phyloP scores from a whole-genome alignment of 805 yeast genomes.

The Teunomyces stri region DNA sequence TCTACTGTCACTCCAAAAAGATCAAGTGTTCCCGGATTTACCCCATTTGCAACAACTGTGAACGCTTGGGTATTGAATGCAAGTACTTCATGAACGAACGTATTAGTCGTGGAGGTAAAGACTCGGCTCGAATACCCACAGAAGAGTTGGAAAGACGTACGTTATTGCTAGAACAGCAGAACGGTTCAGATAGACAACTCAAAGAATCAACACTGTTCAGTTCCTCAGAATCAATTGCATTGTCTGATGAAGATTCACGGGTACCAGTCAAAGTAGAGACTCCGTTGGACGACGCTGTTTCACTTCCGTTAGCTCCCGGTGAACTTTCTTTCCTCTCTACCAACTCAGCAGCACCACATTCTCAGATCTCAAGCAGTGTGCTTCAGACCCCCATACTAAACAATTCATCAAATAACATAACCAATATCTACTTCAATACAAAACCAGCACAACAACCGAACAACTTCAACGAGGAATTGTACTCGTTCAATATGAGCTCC shows the following conservation, averaged over 20 bases:
- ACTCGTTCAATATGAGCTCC: conserved; percentile 33
- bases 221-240: neutral
- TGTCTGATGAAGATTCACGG: neutral
- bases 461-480: conserved; percentile 23
- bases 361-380: conserved; percentile 5
- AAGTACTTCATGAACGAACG: conserved; percentile 58
- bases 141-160: conserved; percentile 1
- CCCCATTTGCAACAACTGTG: conserved; percentile 58
- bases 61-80: conserved; percentile 46
- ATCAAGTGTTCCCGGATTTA: conserved; percentile 59
- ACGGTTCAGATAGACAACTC: too few species aligned
- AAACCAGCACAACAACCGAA: conserved; percentile 9
- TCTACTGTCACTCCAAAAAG: conserved; percentile 59
- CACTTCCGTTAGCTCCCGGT: neutral
- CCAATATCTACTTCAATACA: conserved; percentile 34
- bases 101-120: conserved; percentile 45
- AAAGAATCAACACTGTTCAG: neutral
- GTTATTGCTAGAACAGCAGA: too few species aligned
- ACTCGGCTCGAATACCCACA: conserved; percentile 8
- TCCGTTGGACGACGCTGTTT: neutral
- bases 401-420: conserved; percentile 29
- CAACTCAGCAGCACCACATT: neutral
- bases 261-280: neutral
- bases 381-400: conserved; percentile 31
- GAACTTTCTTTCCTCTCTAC: neutral